These are phyloP conservation scores for Eucalyptus polyanthemos DNA, from an alignment of 345 rosid species.

Conservation along the genomic window DNA sequence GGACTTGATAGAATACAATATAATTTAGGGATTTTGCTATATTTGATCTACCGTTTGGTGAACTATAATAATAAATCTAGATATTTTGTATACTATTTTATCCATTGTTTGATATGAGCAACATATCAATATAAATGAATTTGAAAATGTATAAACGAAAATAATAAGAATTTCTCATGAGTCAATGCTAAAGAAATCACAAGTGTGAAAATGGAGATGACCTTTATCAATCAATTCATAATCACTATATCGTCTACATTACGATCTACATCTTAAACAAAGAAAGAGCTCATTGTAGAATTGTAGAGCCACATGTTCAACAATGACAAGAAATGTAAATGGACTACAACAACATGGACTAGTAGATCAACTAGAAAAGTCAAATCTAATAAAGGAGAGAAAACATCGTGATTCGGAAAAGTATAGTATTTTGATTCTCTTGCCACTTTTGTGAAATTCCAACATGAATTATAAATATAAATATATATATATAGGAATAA, in stretches of 20 bases:
- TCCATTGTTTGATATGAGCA: background rate
- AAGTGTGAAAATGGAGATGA: fast-evolving
- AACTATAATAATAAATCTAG: fast-evolving
- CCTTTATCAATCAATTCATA: background rate
- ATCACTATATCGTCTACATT: no score
- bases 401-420: no score
- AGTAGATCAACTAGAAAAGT: background rate
- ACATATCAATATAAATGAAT: no score
- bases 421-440: no score
- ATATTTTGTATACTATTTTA: no score
- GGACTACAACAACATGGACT: background rate
- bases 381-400: background rate
- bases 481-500: no score
- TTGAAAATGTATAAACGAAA: no score
- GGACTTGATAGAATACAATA: fast-evolving
- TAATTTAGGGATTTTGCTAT: no score
- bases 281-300: background rate
- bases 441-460: no score
- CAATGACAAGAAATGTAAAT: background rate
- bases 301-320: background rate
- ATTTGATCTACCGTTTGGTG: background rate
- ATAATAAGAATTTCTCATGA: background rate
- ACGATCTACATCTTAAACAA: background rate
- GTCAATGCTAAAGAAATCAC: no score
- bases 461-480: no score